Evolutionary conservation across 768 basidiomycete species (phyloP).

Genomic region (Leccinellum rugosiceps): DNA sequence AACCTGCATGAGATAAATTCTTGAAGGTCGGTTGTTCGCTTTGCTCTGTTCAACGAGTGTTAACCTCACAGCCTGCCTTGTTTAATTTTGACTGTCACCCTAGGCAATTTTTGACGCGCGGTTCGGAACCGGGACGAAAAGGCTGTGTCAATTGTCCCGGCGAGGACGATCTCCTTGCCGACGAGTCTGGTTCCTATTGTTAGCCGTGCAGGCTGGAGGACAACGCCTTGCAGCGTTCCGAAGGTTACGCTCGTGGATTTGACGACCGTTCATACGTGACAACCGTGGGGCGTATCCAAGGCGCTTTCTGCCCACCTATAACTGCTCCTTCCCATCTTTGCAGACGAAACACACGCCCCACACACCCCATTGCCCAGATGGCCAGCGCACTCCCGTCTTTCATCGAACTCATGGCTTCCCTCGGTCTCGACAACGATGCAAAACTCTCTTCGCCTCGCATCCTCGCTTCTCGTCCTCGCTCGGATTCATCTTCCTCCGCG

Average conservation of each 20-base stretch:
- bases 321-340: conserved; percentile 12
- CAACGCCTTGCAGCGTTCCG: conserved; percentile 17
- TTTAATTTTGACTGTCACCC: not conserved
- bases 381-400: conserved; percentile 75
- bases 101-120: conserved; percentile 2
- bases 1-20: not conserved
- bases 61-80: not conserved
- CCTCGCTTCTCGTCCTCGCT: conserved; percentile 28
- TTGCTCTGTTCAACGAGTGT: not conserved
- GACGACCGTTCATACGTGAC: conserved; percentile 34
- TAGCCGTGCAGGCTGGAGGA: conserved; percentile 28
- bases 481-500: conserved; percentile 46
- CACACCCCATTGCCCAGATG: conserved; percentile 42
- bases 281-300: conserved; percentile 39
- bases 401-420: conserved; percentile 80
- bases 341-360: not conserved
- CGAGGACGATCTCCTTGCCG: conserved; percentile 55
- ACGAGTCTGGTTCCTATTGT: conserved; percentile 48
- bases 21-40: not conserved
- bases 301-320: conserved; percentile 25
- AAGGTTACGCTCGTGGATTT: conserved; percentile 26
- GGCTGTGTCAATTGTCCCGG: conserved; percentile 19
- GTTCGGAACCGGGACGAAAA: conserved; percentile 15
- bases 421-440: conserved; percentile 61
- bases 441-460: conserved; percentile 32